A percentile compares a stretch with the other conserved stretches of the same genome.
phyloP scores from a whole-genome alignment of 148 eudicot species.

The Salicornia ramosissima region DNA sequence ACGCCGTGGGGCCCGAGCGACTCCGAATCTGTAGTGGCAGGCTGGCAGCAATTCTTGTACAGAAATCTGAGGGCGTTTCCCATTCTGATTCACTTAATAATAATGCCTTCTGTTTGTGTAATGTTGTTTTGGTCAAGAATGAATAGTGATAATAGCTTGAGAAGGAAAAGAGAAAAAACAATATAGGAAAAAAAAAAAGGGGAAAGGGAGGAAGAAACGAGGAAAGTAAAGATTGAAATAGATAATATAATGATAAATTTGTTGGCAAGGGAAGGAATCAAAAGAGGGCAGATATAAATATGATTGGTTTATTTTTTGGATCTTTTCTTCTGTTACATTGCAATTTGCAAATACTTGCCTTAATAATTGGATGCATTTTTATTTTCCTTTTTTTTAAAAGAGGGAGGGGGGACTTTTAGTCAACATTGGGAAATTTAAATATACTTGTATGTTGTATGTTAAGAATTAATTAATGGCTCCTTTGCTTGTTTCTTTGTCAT shows the following conservation, averaged over 20 bases:
- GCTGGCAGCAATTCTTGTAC: slow-evolving; percentile 41
- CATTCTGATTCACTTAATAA: slow-evolving; percentile 29
- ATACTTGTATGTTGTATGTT: neutral
- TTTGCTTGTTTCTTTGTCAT: neutral
- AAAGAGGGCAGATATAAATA: neutral
- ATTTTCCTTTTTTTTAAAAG: too few species aligned
- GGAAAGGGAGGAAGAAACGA: neutral
- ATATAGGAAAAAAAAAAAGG: neutral
- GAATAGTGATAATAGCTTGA: neutral
- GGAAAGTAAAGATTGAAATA: slow-evolving; percentile 4
- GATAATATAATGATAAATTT: neutral
- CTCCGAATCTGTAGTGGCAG: slow-evolving; percentile 35
- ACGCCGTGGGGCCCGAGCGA: slow-evolving; percentile 56
- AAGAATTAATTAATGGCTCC: neutral
- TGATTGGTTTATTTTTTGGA: neutral
- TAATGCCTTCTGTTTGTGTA: neutral
- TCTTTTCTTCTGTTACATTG: neutral
- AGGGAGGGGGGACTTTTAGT: neutral
- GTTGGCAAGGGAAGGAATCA: slow-evolving; percentile 1
- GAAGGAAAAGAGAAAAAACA: neutral
- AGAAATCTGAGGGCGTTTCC: slow-evolving; percentile 69
- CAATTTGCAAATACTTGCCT: neutral
- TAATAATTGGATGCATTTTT: too few species aligned
- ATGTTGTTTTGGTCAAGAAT: neutral
- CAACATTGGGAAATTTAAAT: neutral